phyloP scores from a whole-genome alignment of 208 protist species.

The Vickermania spadyakhi region DNA sequence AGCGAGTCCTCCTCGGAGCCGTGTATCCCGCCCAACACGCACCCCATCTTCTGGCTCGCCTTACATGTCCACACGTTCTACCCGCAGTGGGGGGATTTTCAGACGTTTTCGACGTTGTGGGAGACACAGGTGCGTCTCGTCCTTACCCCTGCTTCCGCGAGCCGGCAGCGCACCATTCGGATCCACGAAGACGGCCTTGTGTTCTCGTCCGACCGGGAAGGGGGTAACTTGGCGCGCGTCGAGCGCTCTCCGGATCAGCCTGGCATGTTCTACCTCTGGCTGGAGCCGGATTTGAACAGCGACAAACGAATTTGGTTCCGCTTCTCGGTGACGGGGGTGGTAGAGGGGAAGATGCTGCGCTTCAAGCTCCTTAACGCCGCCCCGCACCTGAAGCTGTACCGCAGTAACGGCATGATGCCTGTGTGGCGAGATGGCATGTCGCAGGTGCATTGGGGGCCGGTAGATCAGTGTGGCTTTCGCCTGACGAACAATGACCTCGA shows the following conservation, averaged over 20 bases:
- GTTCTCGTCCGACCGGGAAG: slow-evolving; percentile 66
- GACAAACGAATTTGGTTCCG: slow-evolving; percentile 86
- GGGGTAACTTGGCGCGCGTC: slow-evolving; percentile 74
- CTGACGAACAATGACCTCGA: slow-evolving; percentile 20
- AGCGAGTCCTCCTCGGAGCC: not conserved
- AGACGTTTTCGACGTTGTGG: slow-evolving; percentile 48
- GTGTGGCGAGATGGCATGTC: slow-evolving; percentile 58
- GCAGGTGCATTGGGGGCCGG: slow-evolving; percentile 43
- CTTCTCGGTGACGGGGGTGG: slow-evolving; percentile 51
- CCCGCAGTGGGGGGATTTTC: slow-evolving; percentile 38
- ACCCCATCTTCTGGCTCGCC: slow-evolving; percentile 50
- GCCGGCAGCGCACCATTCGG: slow-evolving; percentile 56
- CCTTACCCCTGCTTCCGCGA: slow-evolving; percentile 39
- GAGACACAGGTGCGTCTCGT: slow-evolving; percentile 66
- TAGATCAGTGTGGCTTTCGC: slow-evolving; percentile 65
- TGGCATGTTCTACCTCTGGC: slow-evolving; percentile 55
- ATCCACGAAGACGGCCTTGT: slow-evolving; percentile 32
- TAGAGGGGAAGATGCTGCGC: slow-evolving; percentile 27
- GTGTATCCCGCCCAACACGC: slow-evolving; percentile 27
- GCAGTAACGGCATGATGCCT: slow-evolving; percentile 64
- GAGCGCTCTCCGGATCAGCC: slow-evolving; percentile 29
- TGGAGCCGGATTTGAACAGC: slow-evolving; percentile 56
- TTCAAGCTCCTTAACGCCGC: slow-evolving; percentile 69
- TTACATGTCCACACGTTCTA: slow-evolving; percentile 29
- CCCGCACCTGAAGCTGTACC: slow-evolving; percentile 71